Evolutionary conservation across 2,329 filamentous ascomycete genomes (phyloP).

Genomic region (Cordyceps pruinosa): DNA sequence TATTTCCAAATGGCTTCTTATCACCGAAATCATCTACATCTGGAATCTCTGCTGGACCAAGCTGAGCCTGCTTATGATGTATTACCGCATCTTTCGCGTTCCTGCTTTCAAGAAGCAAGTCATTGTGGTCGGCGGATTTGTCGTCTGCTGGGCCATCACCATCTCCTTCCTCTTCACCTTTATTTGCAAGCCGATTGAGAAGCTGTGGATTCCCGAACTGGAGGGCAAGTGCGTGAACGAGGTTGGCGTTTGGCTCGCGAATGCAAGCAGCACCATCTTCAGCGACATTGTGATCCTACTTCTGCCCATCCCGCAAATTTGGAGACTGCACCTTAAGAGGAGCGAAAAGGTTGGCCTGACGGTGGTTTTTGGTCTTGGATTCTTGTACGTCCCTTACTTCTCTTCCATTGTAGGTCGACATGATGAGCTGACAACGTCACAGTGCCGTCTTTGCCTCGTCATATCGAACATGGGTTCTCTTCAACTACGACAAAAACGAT

Average conservation of each 20-base stretch:
- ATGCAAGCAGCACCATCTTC: slow-evolving; percentile 40
- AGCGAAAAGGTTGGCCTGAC: slow-evolving; percentile 37
- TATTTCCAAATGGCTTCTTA: slow-evolving; percentile 41
- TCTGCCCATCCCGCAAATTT: slow-evolving; percentile 37
- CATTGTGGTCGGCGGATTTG: slow-evolving; percentile 34
- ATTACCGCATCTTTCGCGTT: slow-evolving; percentile 44
- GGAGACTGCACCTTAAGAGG: slow-evolving; percentile 35
- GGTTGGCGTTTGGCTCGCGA: slow-evolving; percentile 43
- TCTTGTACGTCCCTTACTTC: slow-evolving; percentile 38
- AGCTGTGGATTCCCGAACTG: slow-evolving; percentile 39
- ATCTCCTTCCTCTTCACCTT: slow-evolving; percentile 45
- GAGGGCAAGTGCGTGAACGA: slow-evolving; percentile 43
- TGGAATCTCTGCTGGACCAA: slow-evolving; percentile 45
- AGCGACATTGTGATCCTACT: slow-evolving; percentile 39
- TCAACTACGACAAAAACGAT: slow-evolving; percentile 34
- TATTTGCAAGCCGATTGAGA: slow-evolving; percentile 43
- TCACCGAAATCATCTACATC: slow-evolving; percentile 41
- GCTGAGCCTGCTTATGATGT: slow-evolving; percentile 43
- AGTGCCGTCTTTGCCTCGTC: slow-evolving; percentile 42
- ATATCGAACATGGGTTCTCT: slow-evolving; percentile 41
- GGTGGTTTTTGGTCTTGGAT: slow-evolving; percentile 37
- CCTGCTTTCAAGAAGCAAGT: slow-evolving; percentile 36
- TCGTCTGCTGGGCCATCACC: slow-evolving; percentile 40
- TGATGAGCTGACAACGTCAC: not conserved
- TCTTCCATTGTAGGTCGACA: not conserved